Evolutionary conservation across 495 filamentous ascomycete genomes (phyloP).

Genomic region (Margaritispora aquatica): DNA sequence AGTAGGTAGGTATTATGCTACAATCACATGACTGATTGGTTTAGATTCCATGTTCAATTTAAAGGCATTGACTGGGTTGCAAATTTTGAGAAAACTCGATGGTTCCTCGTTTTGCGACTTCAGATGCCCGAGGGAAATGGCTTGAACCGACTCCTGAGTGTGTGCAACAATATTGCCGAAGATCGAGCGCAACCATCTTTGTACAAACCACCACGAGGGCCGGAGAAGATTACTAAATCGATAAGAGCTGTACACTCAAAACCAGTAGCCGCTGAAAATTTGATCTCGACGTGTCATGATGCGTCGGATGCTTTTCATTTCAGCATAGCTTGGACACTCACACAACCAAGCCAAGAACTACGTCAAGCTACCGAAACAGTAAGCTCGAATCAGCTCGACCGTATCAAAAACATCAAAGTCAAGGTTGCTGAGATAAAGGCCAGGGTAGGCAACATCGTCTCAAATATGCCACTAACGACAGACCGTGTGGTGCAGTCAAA

Average conservation of each 20-base stretch:
- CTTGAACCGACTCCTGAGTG: conserved; percentile 55
- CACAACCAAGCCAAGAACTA: conserved; percentile 35
- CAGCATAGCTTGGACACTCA: conserved; percentile 71
- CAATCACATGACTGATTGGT: conserved; percentile 7
- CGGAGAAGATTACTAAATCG: background rate
- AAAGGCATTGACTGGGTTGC: conserved; percentile 57
- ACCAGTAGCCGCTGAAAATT: background rate
- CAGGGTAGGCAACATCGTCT: conserved; percentile 72
- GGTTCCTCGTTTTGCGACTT: conserved; percentile 77
- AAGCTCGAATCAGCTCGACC: conserved; percentile 14
- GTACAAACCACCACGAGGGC: conserved; percentile 36
- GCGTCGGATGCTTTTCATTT: conserved; percentile 64
- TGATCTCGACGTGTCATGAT: conserved; percentile 25
- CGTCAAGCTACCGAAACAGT: conserved; percentile 25
- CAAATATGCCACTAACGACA: conserved; percentile 41
- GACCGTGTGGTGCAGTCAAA: conserved; percentile 17
- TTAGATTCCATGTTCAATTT: conserved; percentile 46
- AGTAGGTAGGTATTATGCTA: too few relatives aligned
- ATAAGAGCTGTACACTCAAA: too few relatives aligned
- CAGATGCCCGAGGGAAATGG: conserved; percentile 29
- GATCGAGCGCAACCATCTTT: conserved; percentile 65
- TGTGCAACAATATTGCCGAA: conserved; percentile 57
- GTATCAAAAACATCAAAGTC: conserved; percentile 29
- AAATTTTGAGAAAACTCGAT: conserved; percentile 69
- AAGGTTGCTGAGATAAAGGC: conserved; percentile 53